These are phyloP conservation scores for Fusarium sp. DNA, from an alignment of 2,329 filamentous ascomycete species.

Conservation along the genomic window DNA sequence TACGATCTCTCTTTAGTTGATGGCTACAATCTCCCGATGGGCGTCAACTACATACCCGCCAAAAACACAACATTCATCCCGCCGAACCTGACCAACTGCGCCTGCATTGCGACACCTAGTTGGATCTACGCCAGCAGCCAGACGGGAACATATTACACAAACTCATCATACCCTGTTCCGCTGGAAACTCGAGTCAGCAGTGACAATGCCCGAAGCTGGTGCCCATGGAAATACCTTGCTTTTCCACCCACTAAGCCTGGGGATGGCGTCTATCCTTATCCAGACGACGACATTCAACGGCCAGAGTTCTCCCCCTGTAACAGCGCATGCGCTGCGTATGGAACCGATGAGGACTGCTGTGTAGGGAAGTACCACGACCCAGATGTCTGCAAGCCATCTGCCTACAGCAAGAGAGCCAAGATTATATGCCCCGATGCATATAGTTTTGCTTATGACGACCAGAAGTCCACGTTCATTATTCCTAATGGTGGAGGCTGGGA, in stretches of 20 bases:
- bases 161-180: conserved; percentile 72
- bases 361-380: conserved; percentile 73
- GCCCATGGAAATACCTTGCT: conserved; percentile 80
- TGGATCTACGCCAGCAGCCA: conserved; percentile 65
- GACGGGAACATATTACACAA: conserved; percentile 69
- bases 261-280: conserved; percentile 83
- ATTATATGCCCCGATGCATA: conserved; percentile 85
- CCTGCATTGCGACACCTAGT: conserved; percentile 77
- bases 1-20: conserved; percentile 89
- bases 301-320: conserved; percentile 81
- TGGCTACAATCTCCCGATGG: conserved; percentile 82
- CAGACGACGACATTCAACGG: conserved; percentile 76
- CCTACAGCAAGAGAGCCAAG: conserved; percentile 78
- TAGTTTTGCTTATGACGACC: conserved; percentile 75
- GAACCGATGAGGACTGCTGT: conserved; percentile 77
- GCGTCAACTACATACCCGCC: conserved; percentile 68
- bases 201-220: conserved; percentile 72
- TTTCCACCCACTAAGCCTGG: conserved; percentile 74
- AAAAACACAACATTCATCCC: conserved; percentile 73
- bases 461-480: conserved; percentile 68
- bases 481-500: conserved; percentile 79
- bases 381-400: conserved; percentile 70
- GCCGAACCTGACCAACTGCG: conserved; percentile 79
- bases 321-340: conserved; percentile 78
- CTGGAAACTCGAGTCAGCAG: conserved; percentile 70